Percentiles rank a stretch among this genome's conserved stretches.
Conservation (phyloP, 1,284 basidiomycete species). For the Leccinum pallidistipes region DNA sequence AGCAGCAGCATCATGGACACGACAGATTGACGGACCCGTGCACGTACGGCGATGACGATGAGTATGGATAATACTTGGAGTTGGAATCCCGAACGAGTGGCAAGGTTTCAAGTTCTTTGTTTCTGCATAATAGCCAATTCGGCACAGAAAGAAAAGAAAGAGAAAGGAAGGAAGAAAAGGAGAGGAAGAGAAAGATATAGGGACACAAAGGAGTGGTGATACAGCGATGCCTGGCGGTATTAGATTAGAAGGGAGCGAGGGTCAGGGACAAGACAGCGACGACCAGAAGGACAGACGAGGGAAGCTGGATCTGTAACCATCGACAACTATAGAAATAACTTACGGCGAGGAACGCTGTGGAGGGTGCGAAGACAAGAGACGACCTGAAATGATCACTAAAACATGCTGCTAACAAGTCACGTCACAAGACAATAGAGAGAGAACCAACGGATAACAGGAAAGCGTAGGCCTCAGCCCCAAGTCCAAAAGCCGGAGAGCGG, state of each 20-base stretch:
- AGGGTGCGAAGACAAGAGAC: conserved; percentile 10
- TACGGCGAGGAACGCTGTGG: conserved; percentile 2
- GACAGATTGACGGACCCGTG: background rate
- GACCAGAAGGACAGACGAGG: background rate
- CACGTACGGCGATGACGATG: background rate
- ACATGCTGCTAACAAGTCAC: conserved; percentile 15
- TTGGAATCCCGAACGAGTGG: conserved; percentile 14
- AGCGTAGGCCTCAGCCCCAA: conserved; percentile 13
- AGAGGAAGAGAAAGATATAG: background rate
- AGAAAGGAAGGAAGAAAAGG: background rate
- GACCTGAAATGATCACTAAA: conserved; percentile 5
- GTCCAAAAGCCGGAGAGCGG: conserved; percentile 13
- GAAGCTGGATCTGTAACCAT: conserved; percentile 10
- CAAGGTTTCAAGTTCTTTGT: conserved; percentile 10
- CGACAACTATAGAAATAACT: conserved; percentile 16
- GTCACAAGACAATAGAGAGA: conserved; percentile 7
- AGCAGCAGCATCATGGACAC: background rate
- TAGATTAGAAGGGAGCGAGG: conserved; percentile 16
- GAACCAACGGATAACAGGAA: conserved; percentile 15
- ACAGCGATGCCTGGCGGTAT: conserved; percentile 25
- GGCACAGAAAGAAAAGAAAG: conserved; percentile 10
- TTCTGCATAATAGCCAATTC: conserved; percentile 5
- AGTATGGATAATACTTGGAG: background rate
- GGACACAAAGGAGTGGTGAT: conserved; percentile 27
- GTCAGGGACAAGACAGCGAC: conserved; percentile 1